Percentiles rank a stretch among this genome's conserved stretches.
Evolutionary conservation across 768 basidiomycete genomes (phyloP).

Genomic region (Hericium coralloides): DNA sequence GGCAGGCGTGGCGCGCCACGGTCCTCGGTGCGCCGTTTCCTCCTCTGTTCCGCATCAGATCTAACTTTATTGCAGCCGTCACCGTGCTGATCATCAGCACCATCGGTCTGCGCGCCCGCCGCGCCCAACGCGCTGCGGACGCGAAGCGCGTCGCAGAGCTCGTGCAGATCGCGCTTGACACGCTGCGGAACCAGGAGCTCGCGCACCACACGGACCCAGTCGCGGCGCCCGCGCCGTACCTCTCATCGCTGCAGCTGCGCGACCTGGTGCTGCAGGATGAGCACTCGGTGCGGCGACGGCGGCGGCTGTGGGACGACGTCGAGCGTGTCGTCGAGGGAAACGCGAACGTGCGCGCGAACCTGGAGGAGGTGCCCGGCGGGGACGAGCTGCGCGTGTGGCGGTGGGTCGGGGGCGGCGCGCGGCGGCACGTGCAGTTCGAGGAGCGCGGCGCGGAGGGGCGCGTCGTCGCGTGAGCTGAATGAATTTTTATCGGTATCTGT

Average conservation of each 20-base stretch:
- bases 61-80: conserved; percentile 13
- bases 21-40: conserved; percentile 43
- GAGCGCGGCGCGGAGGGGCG: not conserved
- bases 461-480: not conserved
- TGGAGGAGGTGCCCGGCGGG: conserved; percentile 77
- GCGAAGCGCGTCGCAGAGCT: conserved; percentile 58
- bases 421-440: conserved; percentile 4
- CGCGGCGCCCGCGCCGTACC: conserved; percentile 60
- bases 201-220: conserved; percentile 79
- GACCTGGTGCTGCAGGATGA: conserved; percentile 80
- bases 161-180: conserved; percentile 72
- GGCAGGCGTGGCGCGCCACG: conserved; percentile 58
- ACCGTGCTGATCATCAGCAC: conserved; percentile 13
- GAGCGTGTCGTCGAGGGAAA: conserved; percentile 84
- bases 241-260: conserved; percentile 81
- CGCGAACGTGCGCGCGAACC: conserved; percentile 77
- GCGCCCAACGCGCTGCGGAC: conserved; percentile 48
- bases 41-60: not conserved
- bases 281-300: conserved; percentile 58
- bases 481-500: not conserved
- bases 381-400: conserved; percentile 89
- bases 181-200: conserved; percentile 74
- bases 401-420: conserved; percentile 60
- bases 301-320: conserved; percentile 73
- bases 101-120: conserved; percentile 26